Base-by-base conservation (phyloP, 768 basidiomycete genomes). In the Trametes coccinea region DNA sequence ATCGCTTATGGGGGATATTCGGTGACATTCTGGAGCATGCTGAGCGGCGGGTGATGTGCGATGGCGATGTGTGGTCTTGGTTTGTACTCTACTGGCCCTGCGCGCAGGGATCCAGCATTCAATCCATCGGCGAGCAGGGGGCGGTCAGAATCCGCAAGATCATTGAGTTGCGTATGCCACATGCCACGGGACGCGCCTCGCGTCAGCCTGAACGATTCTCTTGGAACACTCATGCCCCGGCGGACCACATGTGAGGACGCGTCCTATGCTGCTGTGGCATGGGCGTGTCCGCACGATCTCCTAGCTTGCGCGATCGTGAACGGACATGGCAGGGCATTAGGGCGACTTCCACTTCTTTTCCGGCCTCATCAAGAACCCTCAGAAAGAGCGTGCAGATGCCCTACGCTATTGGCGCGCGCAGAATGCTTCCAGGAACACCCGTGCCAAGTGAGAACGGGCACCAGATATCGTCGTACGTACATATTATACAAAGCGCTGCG, bases 1-100 rank as follows among this genome's bases (percentile, higher is more conserved):
- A 70, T 79, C 56, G 76, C 78, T 43, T 80, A 80, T 61, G 77
- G 78, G 34, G 70, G 68, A 40, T 70, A 72, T 39, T 69, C 69
- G 29, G 74, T 82, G 41, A 77, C 77, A 40, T 81, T 78, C 53
- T 71, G 65, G 63, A 67, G 63, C 51, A 45, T 56, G 34, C 29
- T 59, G 57, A 29, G 50, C 40, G 57, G n/a, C 5, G 44, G 51
- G 34, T 37, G 55, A 56, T 49, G 45, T 39, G 55, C 33, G 30
- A 44, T 43, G 53, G 22, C 53, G 52, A 56, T 37, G 48, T n/a
- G 47, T 41, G 47, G 48, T 14, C 31, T 16, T 48, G 49, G 49
- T 50, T 39, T 44, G 41, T 37, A 17, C 13, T 53, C 34, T 45
- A 44, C 33, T 44, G 16, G 47, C 33, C 31, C 37, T 40, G 45